These are phyloP conservation scores for Gossypium gossypioides DNA, from an alignment of 441 rosid species.

Conservation along the genomic window DNA sequence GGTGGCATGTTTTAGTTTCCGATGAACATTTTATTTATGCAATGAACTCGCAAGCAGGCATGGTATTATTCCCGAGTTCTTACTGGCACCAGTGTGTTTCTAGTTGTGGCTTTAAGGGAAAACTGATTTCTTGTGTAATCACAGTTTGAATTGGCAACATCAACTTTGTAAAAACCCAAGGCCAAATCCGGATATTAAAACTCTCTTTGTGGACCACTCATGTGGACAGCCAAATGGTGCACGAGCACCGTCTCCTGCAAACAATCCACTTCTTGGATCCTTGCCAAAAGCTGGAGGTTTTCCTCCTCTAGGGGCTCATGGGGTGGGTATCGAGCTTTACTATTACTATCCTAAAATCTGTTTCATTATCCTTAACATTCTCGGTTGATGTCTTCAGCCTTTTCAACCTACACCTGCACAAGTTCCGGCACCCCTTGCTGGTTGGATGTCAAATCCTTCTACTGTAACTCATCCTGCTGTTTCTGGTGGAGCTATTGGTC, in stretches of 20 bases:
- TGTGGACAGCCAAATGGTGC: slow-evolving; percentile 94
- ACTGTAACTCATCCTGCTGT: slow-evolving; percentile 76
- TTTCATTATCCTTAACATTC: slow-evolving; percentile 18
- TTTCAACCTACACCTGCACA: slow-evolving; percentile 77
- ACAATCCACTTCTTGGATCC: slow-evolving; percentile 77
- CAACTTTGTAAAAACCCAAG: slow-evolving; percentile 92
- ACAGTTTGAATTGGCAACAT: slow-evolving; percentile 98
- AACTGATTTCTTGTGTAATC: slow-evolving; percentile 21
- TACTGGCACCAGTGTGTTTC: not conserved
- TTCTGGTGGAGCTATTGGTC: slow-evolving; percentile 84
- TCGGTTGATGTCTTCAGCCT: slow-evolving; percentile 47
- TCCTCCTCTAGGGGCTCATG: slow-evolving; percentile 87
- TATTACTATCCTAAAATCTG: not conserved
- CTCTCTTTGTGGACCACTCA: slow-evolving; percentile 91
- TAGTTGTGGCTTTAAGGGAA: slow-evolving; percentile 7
- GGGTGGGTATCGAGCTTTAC: slow-evolving; percentile 42
- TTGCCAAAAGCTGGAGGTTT: slow-evolving; percentile 88
- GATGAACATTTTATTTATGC: not conserved
- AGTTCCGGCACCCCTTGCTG: slow-evolving; percentile 82
- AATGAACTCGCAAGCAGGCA: not conserved
- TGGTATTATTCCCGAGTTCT: not conserved
- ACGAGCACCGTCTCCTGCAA: slow-evolving; percentile 89
- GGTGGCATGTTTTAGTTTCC: not conserved
- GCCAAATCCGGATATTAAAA: slow-evolving; percentile 96
- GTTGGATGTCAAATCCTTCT: slow-evolving; percentile 96